Evolutionary conservation across 441 rosid genomes (phyloP).

Genomic region (Populus trichocarpa): DNA sequence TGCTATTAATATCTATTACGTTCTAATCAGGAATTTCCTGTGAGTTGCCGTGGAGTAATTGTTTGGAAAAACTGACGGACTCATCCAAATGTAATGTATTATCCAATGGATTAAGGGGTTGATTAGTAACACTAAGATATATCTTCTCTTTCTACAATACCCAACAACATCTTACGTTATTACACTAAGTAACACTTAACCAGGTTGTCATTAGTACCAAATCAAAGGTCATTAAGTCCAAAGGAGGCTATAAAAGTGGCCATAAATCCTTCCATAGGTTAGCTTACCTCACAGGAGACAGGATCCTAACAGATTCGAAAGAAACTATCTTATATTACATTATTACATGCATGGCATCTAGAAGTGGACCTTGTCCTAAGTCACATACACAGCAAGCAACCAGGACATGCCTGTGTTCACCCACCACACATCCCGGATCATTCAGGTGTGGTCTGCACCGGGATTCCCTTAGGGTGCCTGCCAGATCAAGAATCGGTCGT

Average conservation of each 20-base stretch:
- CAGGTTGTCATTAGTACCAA: not conserved
- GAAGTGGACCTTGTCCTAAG: constrained; percentile 14
- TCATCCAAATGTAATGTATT: too few relatives aligned
- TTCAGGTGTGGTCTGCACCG: constrained; percentile 53
- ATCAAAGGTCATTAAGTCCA: not conserved
- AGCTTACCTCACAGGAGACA: constrained; percentile 13
- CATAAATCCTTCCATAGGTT: not conserved
- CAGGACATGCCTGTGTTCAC: constrained; percentile 49
- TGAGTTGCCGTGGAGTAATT: too few relatives aligned
- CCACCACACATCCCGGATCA: constrained; percentile 56
- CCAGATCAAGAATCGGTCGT: not conserved
- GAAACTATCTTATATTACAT: not conserved
- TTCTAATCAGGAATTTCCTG: too few relatives aligned
- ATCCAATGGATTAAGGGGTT: too few relatives aligned
- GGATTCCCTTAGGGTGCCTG: constrained; percentile 1
- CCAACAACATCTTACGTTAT: not conserved
- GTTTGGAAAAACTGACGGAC: too few relatives aligned
- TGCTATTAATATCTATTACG: too few relatives aligned
- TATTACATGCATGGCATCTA: constrained; percentile 20
- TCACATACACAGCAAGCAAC: constrained; percentile 13
- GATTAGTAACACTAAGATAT: too few relatives aligned
- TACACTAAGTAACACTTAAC: not conserved
- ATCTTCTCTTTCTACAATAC: not conserved
- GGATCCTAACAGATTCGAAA: not conserved
- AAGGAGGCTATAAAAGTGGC: constrained; percentile 13